Percentiles rank a stretch among this genome's conserved stretches.
These are phyloP conservation scores for Neurospora sp. DNA, from an alignment of 495 filamentous ascomycete species.

Conservation along the genomic window DNA sequence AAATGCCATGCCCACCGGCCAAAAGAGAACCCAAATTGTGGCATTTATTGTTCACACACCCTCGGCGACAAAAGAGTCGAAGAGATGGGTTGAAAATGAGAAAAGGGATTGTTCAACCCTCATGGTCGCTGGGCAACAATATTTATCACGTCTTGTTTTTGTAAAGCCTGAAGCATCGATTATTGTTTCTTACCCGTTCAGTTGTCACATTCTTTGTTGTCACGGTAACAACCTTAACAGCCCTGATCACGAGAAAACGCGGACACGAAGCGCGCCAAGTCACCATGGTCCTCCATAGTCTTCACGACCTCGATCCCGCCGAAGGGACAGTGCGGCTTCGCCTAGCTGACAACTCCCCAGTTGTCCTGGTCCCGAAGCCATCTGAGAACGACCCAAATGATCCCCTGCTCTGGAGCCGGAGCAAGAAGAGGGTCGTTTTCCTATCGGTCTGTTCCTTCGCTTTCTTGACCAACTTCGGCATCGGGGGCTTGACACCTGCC, in stretches of 20 bases:
- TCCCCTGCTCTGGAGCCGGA: constrained; percentile 22
- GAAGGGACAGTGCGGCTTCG: constrained; percentile 23
- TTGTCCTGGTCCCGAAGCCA: constrained; percentile 23
- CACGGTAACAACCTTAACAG: background rate
- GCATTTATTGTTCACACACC: too few species aligned
- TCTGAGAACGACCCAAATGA: constrained; percentile 26
- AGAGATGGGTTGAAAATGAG: background rate
- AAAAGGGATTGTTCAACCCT: background rate
- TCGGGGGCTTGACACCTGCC: constrained; percentile 21
- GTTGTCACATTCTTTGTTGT: background rate
- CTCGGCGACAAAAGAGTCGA: background rate
- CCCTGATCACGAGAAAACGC: background rate
- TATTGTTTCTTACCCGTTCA: background rate
- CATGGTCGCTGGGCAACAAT: background rate
- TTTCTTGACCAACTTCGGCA: constrained; percentile 34
- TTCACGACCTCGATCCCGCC: constrained; percentile 22
- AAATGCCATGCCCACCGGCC: too few species aligned
- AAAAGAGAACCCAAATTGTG: too few species aligned
- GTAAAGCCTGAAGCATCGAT: background rate
- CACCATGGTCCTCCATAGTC: constrained; percentile 18
- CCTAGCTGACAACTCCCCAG: constrained; percentile 8
- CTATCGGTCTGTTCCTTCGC: constrained; percentile 21
- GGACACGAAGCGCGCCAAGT: background rate
- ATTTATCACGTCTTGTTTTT: background rate
- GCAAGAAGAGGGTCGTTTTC: constrained; percentile 25